Conservation (phyloP, 192 early-diverging fungal species). For the Dissophora globulifera region DNA sequence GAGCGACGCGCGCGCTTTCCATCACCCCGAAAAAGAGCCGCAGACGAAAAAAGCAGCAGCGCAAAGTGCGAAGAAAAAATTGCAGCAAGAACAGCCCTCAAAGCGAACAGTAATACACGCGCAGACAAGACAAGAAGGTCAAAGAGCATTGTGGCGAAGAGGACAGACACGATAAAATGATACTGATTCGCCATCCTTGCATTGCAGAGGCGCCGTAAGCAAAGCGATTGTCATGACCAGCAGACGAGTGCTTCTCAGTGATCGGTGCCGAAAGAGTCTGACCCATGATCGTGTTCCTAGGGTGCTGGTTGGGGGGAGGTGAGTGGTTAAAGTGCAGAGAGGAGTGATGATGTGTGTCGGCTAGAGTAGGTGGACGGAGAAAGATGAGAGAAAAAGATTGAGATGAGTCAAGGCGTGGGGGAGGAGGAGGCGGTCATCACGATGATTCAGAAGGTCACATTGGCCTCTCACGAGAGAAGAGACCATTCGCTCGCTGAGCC, state of each 20-base stretch:
- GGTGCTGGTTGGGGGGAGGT: conserved; percentile 7
- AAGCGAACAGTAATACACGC: background rate
- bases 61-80: background rate
- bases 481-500: background rate
- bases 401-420: background rate
- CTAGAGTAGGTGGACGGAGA: background rate
- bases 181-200: conserved; percentile 98
- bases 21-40: too few relatives aligned
- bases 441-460: conserved; percentile 6
- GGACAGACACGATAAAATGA: conserved; percentile 17
- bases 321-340: background rate
- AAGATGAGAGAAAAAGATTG: conserved; percentile 1
- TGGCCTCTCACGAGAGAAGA: background rate
- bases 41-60: background rate
- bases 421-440: background rate
- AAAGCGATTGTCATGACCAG: conserved; percentile 78
- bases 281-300: conserved; percentile 69
- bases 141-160: background rate
- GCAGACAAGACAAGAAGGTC: background rate
- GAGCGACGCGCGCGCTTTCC: too few relatives aligned
- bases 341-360: background rate
- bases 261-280: conserved; percentile 96
- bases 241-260: conserved; percentile 85
- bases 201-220: conserved; percentile 90
- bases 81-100: too few relatives aligned